phyloP scores from a whole-genome alignment of 805 yeast genomes.

The Suhomyces xylopsoci region DNA sequence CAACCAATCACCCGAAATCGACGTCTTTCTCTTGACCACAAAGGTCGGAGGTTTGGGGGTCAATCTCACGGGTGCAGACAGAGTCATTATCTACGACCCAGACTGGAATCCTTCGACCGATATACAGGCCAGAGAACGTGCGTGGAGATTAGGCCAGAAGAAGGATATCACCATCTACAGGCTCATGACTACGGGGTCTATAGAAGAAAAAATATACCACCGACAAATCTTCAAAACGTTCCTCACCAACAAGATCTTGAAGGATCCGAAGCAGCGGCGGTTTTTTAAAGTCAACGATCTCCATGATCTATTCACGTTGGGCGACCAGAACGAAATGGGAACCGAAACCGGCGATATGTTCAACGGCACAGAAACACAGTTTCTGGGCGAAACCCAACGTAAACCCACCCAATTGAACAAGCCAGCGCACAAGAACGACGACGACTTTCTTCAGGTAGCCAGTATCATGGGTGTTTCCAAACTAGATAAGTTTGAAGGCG shows the following conservation, averaged over 20 bases:
- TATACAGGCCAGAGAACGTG: slow-evolving; percentile 93
- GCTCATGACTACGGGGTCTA: slow-evolving; percentile 90
- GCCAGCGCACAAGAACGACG: slow-evolving; percentile 44
- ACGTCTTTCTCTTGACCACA: slow-evolving; percentile 81
- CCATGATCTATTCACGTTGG: slow-evolving; percentile 83
- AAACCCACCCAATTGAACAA: slow-evolving; percentile 27
- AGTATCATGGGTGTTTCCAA: slow-evolving; percentile 70
- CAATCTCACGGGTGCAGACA: slow-evolving; percentile 89
- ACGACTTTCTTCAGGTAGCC: slow-evolving; percentile 62
- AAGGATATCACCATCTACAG: slow-evolving; percentile 88
- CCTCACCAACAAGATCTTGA: slow-evolving; percentile 85
- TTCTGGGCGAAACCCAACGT: slow-evolving; percentile 31
- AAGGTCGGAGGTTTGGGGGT: slow-evolving; percentile 96
- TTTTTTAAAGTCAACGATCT: slow-evolving; percentile 91
- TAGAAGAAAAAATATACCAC: slow-evolving; percentile 95
- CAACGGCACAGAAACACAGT: slow-evolving; percentile 43
- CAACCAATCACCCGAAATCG: slow-evolving; percentile 55
- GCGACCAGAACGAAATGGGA: slow-evolving; percentile 65
- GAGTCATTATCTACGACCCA: slow-evolving; percentile 93
- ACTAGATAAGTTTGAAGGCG: slow-evolving; percentile 60
- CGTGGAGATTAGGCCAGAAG: slow-evolving; percentile 96
- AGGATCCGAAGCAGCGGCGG: slow-evolving; percentile 91
- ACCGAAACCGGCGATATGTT: slow-evolving; percentile 70
- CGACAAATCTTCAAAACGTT: slow-evolving; percentile 95
- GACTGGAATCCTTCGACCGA: slow-evolving; percentile 99